Evolutionary conservation across 495 filamentous ascomycete species (phyloP).

Genomic region (Zalerion maritima): DNA sequence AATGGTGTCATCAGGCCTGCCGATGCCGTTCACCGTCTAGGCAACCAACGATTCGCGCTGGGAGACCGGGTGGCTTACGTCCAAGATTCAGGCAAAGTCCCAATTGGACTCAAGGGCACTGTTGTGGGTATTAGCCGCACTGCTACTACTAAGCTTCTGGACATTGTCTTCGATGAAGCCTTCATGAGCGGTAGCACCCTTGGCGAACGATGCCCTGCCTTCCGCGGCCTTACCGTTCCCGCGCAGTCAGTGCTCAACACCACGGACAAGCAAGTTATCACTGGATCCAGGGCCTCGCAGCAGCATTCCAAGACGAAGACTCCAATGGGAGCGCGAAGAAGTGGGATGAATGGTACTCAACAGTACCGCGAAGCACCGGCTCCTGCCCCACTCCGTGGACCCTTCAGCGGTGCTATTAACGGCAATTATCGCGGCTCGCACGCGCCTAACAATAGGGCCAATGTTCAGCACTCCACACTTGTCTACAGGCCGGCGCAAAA

Average conservation of each 20-base stretch:
- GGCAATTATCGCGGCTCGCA: conserved; percentile 16
- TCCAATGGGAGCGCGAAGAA: no score
- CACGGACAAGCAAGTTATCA: conserved; percentile 64
- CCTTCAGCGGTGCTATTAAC: conserved; percentile 54
- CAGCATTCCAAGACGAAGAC: conserved; percentile 1
- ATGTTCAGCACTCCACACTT: conserved; percentile 29
- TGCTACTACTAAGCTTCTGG: conserved; percentile 61
- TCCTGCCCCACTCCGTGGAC: conserved; percentile 54
- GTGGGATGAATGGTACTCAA: conserved; percentile 37
- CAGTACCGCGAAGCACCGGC: conserved; percentile 53
- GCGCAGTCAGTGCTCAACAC: conserved; percentile 75
- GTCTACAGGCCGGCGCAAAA: conserved; percentile 21
- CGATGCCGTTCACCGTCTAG: conserved; percentile 81
- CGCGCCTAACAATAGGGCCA: conserved; percentile 26
- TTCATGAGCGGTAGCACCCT: conserved; percentile 95
- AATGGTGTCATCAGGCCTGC: conserved; percentile 76
- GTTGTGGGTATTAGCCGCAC: conserved; percentile 85
- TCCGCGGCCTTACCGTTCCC: conserved; percentile 87
- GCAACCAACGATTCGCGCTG: conserved; percentile 68
- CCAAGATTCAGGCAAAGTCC: conserved; percentile 85
- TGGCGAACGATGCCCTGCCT: conserved; percentile 79
- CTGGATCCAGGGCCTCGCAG: conserved; percentile 51
- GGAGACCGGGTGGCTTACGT: conserved; percentile 91
- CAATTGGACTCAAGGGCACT: conserved; percentile 81
- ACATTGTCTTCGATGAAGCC: conserved; percentile 81